Conservation (phyloP, 1,139 yeast genomes). For the Suhomyces maxii region DNA sequence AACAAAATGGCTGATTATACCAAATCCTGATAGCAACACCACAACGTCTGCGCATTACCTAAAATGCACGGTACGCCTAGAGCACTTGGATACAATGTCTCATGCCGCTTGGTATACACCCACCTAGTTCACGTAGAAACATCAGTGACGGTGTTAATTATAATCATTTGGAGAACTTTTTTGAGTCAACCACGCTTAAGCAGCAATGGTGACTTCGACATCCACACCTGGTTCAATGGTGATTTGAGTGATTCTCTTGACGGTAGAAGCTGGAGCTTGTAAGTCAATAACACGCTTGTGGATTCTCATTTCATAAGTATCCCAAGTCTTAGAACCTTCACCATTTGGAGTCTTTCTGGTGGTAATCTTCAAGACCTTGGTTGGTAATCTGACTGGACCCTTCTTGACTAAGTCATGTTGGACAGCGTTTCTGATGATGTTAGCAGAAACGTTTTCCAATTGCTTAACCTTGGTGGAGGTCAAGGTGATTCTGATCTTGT, state of each 20-base stretch:
- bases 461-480: slow-evolving; percentile 99
- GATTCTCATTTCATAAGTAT: slow-evolving; percentile 98
- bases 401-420: slow-evolving; percentile 80
- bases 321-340: slow-evolving; percentile 99
- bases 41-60: slow-evolving; percentile 54
- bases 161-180: neutral
- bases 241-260: slow-evolving; percentile 95
- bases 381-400: slow-evolving; percentile 99
- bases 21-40: slow-evolving; percentile 64
- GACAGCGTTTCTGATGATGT: slow-evolving; percentile 87
- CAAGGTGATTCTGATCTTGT: slow-evolving; percentile 98
- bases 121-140: slow-evolving; percentile 1
- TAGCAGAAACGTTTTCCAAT: slow-evolving; percentile 88
- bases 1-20: slow-evolving; percentile 24
- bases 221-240: slow-evolving; percentile 62
- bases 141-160: slow-evolving; percentile 4
- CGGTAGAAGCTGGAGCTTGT: slow-evolving; percentile 93
- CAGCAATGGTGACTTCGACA: slow-evolving; percentile 34
- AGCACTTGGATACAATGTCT: slow-evolving; percentile 45
- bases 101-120: slow-evolving; percentile 13
- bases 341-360: slow-evolving; percentile 99
- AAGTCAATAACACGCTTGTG: slow-evolving; percentile 99
- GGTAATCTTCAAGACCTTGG: slow-evolving; percentile 96
- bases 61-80: slow-evolving; percentile 62
- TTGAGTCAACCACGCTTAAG: slow-evolving; percentile 18